A percentile compares a stretch with the other conserved stretches of the same genome.
phyloP scores from a whole-genome alignment of 768 basidiomycete species.

The Boletus coccyginus region DNA sequence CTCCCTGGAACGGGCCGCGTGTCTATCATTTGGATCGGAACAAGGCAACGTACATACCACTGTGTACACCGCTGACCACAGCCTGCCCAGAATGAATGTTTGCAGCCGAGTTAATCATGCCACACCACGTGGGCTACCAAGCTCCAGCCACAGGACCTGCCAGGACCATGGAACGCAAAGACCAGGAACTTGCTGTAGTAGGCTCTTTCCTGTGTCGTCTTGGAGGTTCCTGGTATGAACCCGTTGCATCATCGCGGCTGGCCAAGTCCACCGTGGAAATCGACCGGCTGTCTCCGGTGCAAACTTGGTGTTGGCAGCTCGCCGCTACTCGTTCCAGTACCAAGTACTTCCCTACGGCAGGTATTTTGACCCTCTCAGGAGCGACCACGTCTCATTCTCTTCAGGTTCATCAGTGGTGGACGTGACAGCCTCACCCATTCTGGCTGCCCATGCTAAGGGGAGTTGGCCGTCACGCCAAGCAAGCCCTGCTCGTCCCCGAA shows the following conservation, averaged over 20 bases:
- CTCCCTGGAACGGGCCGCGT: not conserved
- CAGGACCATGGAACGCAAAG: not conserved
- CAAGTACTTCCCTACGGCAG: slow-evolving; percentile 1
- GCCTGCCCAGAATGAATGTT: slow-evolving; percentile 5
- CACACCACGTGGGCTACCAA: no score
- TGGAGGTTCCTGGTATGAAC: not conserved
- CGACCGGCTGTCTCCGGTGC: slow-evolving; percentile 10
- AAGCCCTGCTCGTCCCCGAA: slow-evolving; percentile 28
- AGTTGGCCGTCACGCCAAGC: slow-evolving; percentile 41
- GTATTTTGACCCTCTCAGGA: not conserved
- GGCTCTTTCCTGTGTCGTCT: not conserved
- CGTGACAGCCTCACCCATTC: slow-evolving; percentile 35
- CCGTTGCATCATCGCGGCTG: no score
- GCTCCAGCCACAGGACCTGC: no score
- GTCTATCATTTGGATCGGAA: slow-evolving; percentile 10
- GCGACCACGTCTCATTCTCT: not conserved
- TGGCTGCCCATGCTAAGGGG: slow-evolving; percentile 77
- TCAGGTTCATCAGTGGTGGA: slow-evolving; percentile 31
- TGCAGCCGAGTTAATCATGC: not conserved
- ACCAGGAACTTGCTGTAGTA: not conserved
- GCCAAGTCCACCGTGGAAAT: slow-evolving; percentile 13
- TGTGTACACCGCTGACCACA: slow-evolving; percentile 17
- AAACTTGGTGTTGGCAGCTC: not conserved
- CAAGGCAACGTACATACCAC: slow-evolving; percentile 5
- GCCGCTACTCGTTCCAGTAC: no score